Conservation (phyloP, 352 stramenopile species). For the Elongisporangium prolatum region DNA sequence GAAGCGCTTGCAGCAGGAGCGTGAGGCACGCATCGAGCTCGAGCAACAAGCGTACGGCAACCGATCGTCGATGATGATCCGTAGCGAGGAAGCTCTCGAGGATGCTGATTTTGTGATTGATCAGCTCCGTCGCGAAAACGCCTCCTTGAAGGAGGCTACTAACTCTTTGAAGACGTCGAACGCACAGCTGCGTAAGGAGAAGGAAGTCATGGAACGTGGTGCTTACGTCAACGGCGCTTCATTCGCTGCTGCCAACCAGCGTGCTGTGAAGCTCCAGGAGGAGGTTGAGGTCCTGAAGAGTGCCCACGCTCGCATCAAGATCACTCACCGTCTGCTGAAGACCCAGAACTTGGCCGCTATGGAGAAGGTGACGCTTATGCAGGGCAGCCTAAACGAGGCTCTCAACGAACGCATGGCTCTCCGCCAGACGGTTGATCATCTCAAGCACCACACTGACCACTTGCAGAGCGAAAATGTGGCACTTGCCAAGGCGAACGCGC, state of each 20-base stretch:
- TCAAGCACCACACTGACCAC: slow-evolving; percentile 72
- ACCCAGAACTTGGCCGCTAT: slow-evolving; percentile 73
- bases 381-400: slow-evolving; percentile 64
- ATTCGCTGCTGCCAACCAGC: slow-evolving; percentile 81
- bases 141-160: slow-evolving; percentile 78
- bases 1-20: slow-evolving; percentile 89
- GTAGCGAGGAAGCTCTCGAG: slow-evolving; percentile 71
- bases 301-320: slow-evolving; percentile 77
- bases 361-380: slow-evolving; percentile 80
- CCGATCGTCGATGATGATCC: slow-evolving; percentile 74
- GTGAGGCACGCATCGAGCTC: slow-evolving; percentile 78
- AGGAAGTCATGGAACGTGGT: slow-evolving; percentile 86
- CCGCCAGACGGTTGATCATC: slow-evolving; percentile 64
- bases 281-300: slow-evolving; percentile 78
- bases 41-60: slow-evolving; percentile 66
- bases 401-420: slow-evolving; percentile 68
- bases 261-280: slow-evolving; percentile 81
- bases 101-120: slow-evolving; percentile 83
- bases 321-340: slow-evolving; percentile 79
- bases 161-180: slow-evolving; percentile 83
- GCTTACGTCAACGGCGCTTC: slow-evolving; percentile 85
- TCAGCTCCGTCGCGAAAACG: slow-evolving; percentile 77
- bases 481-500: slow-evolving; percentile 80
- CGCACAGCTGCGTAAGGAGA: slow-evolving; percentile 82
- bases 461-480: slow-evolving; percentile 81